A percentile compares a stretch with the other conserved stretches of the same genome.
These are phyloP conservation scores for Lepidopterella palustris DNA, from an alignment of 495 filamentous ascomycete species.

Conservation along the genomic window DNA sequence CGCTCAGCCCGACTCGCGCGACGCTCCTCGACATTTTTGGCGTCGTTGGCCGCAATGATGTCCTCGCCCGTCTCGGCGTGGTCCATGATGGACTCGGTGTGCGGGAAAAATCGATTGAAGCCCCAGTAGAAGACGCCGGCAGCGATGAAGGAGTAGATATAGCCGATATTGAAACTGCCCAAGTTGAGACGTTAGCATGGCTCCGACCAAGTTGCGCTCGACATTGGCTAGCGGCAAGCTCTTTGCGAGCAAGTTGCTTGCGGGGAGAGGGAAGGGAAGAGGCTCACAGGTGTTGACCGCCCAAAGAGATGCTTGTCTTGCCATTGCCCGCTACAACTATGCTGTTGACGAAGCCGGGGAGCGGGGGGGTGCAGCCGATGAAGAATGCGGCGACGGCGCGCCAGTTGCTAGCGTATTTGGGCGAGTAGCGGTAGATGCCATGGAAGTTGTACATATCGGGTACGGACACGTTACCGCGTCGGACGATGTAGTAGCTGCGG, in stretches of 20 bases:
- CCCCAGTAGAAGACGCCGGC: conserved; percentile 16
- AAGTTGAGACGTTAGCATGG: background rate
- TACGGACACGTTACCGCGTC: conserved; percentile 11
- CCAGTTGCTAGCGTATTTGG: conserved; percentile 14
- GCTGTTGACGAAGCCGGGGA: conserved; percentile 16
- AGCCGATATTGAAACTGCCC: conserved; percentile 22
- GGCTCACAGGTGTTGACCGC: conserved; percentile 10
- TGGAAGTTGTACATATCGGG: conserved; percentile 18
- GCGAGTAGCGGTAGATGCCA: conserved; percentile 16
- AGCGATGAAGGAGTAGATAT: conserved; percentile 16
- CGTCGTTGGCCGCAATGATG: conserved; percentile 23
- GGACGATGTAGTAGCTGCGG: conserved; percentile 14
- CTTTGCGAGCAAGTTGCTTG: background rate
- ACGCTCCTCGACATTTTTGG: conserved; percentile 10
- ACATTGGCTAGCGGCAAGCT: background rate
- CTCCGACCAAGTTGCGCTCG: background rate
- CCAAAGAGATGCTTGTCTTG: conserved; percentile 4
- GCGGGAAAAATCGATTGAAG: conserved; percentile 13
- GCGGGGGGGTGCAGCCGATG: conserved; percentile 16
- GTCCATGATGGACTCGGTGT: conserved; percentile 12
- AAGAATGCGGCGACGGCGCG: conserved; percentile 14
- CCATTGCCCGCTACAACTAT: conserved; percentile 7
- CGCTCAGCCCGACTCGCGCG: conserved; percentile 2
- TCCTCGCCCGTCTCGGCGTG: conserved; percentile 25
- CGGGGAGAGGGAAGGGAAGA: background rate